Evolutionary conservation across 768 basidiomycete genomes (phyloP).

Genomic region (Termitomyces sp.): DNA sequence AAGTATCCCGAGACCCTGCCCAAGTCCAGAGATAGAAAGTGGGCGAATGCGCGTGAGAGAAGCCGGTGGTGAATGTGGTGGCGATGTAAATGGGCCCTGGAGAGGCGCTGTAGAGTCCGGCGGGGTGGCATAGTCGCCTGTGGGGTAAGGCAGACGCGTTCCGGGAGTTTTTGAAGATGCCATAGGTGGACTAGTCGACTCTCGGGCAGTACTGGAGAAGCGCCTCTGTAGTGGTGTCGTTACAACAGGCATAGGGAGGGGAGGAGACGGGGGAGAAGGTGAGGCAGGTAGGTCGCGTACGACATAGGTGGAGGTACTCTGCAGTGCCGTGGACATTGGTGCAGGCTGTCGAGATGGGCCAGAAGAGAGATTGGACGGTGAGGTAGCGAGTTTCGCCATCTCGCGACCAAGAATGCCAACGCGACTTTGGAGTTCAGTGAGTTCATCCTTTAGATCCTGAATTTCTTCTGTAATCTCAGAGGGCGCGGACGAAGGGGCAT

Average conservation of each 20-base stretch:
- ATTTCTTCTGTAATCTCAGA: conserved; percentile 35
- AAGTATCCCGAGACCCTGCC: conserved; percentile 17
- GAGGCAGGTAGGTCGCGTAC: conserved; percentile 23
- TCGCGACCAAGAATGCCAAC: conserved; percentile 73
- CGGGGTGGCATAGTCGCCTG: conserved; percentile 76
- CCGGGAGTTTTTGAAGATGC: conserved; percentile 36
- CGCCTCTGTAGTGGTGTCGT: conserved; percentile 30
- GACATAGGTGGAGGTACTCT: conserved; percentile 41
- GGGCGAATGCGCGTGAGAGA: conserved; percentile 42
- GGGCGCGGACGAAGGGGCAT: conserved; percentile 12
- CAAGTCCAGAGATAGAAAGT: conserved; percentile 41
- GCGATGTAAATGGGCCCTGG: conserved; percentile 32
- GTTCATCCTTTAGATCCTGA: conserved; percentile 56
- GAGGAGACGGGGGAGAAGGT: conserved; percentile 16
- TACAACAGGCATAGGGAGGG: neutral
- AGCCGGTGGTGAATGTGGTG: conserved; percentile 41
- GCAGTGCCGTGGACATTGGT: conserved; percentile 38
- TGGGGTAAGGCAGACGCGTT: conserved; percentile 74
- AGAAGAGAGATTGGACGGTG: conserved; percentile 43
- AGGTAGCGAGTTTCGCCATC: conserved; percentile 67
- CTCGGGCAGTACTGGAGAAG: conserved; percentile 43
- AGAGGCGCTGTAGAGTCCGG: conserved; percentile 32
- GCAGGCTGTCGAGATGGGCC: conserved; percentile 44
- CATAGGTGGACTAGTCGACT: conserved; percentile 61
- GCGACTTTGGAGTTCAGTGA: conserved; percentile 69